Evolutionary conservation across 331 rosid species (phyloP).

Genomic region (Phaseolus coccineus): DNA sequence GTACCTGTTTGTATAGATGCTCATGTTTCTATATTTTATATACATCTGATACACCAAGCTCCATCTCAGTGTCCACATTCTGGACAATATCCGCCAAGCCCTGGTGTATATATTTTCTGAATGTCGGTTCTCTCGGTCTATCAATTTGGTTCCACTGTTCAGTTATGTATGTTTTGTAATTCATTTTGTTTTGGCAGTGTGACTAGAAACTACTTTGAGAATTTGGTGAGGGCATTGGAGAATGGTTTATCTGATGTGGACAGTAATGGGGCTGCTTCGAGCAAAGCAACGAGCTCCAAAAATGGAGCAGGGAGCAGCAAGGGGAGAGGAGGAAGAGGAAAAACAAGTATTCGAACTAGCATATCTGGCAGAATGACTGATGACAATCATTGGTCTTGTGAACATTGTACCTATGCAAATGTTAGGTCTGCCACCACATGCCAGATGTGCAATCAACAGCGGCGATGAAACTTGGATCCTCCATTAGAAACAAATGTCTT

Average conservation of each 20-base stretch:
- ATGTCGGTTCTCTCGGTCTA: neutral
- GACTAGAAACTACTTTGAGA: constrained; percentile 79
- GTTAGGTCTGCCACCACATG: constrained; percentile 51
- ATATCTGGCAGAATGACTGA: constrained; percentile 46
- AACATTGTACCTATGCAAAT: constrained; percentile 66
- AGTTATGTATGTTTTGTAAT: constrained; percentile 21
- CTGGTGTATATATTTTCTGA: neutral
- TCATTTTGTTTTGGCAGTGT: constrained; percentile 59
- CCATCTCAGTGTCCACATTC: neutral
- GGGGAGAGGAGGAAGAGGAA: constrained; percentile 65
- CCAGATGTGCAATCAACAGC: constrained; percentile 65
- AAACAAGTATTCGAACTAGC: constrained; percentile 47
- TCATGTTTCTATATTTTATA: no score
- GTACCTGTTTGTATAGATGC: neutral
- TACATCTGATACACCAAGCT: neutral
- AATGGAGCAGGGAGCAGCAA: constrained; percentile 63
- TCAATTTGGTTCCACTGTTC: constrained; percentile 8
- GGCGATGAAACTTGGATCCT: constrained; percentile 44
- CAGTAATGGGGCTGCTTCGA: constrained; percentile 62
- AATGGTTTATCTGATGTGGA: constrained; percentile 77
- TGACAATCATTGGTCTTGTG: constrained; percentile 58
- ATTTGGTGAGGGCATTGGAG: constrained; percentile 75
- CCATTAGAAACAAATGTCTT: constrained; percentile 3
- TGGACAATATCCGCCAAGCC: neutral
- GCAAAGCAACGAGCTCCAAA: constrained; percentile 66